A percentile compares a stretch with the other conserved stretches of the same genome.
phyloP scores from a whole-genome alignment of 805 yeast species.

The Millerago galiae region DNA sequence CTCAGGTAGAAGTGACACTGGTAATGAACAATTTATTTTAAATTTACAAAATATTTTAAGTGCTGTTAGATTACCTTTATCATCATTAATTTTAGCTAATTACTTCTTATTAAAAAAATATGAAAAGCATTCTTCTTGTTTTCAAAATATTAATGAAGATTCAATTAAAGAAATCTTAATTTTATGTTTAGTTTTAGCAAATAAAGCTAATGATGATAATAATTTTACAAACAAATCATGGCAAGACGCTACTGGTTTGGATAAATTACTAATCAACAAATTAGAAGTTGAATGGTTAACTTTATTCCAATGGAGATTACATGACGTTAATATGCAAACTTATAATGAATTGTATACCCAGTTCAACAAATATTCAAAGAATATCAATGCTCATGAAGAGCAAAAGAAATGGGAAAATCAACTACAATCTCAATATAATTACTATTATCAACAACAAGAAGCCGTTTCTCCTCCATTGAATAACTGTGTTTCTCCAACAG shows the following conservation, averaged over 20 bases:
- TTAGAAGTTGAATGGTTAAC: conserved; percentile 69
- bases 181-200: conserved; percentile 73
- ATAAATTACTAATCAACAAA: conserved; percentile 50
- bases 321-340: conserved; percentile 26
- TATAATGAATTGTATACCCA: conserved; percentile 19
- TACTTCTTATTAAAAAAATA: conserved; percentile 69
- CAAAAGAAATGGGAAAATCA: conserved; percentile 13
- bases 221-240: conserved; percentile 93
- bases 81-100: conserved; percentile 73
- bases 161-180: conserved; percentile 50
- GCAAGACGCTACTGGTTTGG: conserved; percentile 90
- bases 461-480: conserved; percentile 20
- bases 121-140: conserved; percentile 26
- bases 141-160: conserved; percentile 26
- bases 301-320: conserved; percentile 54
- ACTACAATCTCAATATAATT: conserved; percentile 5
- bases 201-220: conserved; percentile 93
- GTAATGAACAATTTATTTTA: conserved; percentile 41
- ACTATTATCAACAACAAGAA: conserved; percentile 6
- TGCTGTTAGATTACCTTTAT: conserved; percentile 83
- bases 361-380: conserved; percentile 19
- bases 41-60: conserved; percentile 63
- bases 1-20: conserved; percentile 43
- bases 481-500: conserved; percentile 13
- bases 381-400: conserved; percentile 18